Evolutionary conservation across 1,284 basidiomycete species (phyloP), one percentile per base, ranked within the genome.

Genomic region (Apiotrichum montevideense): DNA sequence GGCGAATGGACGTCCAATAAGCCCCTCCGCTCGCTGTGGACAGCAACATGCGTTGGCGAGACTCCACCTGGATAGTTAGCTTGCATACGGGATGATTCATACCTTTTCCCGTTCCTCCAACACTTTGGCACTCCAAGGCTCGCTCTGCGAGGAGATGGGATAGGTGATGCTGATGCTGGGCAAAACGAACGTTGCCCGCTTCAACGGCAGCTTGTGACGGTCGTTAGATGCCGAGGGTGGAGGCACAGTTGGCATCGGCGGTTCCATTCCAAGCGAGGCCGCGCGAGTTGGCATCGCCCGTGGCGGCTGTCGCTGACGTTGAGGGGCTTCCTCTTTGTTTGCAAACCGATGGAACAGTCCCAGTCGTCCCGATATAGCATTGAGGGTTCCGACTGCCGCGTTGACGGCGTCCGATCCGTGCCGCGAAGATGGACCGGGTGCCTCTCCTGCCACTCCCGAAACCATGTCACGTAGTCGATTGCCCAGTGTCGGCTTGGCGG

Each of bases 101-200:
- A 73, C 73, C 60, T 63, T 52, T 44, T 69, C 54, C 32, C 73
- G 65, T 40, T 77, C 72, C 37, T 71, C 71, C 14, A 70, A 84
- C 53, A 90, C 79, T 6, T 81, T 82, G 0, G 85, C 84, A 6
- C 83, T 87, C 51, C 83, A 88, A 2, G 90, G 90, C 15, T 90
- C 88, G 53, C 86, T 87, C 14, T 84, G 66, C 2, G 87, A 83
- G 40, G 86, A 87, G 70, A 94, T 93, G 0, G 88, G 89, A 70
- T 93, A 95, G 33, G 90, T 84, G 32, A 86, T 89, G 37, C 84
- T 84, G 67, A 92, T 83, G 66, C 86, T 83, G 0, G 88, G 88
- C 3, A 93, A 78, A 62, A 90, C 87, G 69, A 91, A 93, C 65
- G 92, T 88, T 0, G 88, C 89, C 52, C 88, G 79, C 70, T 88